Conservation (phyloP, 352 stramenopile species). For the Globisporangium cystogenes region DNA sequence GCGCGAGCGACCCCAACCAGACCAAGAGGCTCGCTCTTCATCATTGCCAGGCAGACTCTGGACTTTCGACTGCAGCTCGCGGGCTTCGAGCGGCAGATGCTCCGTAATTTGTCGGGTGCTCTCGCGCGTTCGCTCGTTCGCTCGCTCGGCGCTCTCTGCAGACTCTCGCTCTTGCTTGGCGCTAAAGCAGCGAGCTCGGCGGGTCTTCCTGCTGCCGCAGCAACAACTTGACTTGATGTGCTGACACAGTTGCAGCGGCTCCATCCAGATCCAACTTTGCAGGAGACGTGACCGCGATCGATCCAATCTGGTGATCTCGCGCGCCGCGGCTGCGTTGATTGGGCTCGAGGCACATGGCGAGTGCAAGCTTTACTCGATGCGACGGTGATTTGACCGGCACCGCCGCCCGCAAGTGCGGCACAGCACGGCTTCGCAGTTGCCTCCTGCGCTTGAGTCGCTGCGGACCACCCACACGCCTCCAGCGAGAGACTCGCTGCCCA, state of each 20-base stretch:
- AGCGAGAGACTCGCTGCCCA: not conserved
- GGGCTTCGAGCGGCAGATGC: too few species aligned
- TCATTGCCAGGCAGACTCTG: too few species aligned
- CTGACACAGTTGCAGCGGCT: not conserved
- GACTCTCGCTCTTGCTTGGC: too few species aligned
- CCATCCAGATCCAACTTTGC: not conserved
- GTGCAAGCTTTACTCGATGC: not conserved
- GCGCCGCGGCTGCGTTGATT: not conserved
- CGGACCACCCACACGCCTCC: not conserved
- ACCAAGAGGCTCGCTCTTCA: too few species aligned
- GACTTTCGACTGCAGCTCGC: too few species aligned
- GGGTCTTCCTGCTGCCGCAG: too few species aligned
- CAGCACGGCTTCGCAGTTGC: not conserved
- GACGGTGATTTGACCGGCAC: not conserved
- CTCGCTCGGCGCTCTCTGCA: too few species aligned
- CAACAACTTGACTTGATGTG: not conserved
- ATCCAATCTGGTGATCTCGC: not conserved
- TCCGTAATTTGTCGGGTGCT: too few species aligned
- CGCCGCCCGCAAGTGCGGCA: too few species aligned
- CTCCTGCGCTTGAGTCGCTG: not conserved
- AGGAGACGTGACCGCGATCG: not conserved
- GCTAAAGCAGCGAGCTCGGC: not conserved
- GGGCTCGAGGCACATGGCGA: not conserved
- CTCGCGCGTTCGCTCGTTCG: too few species aligned
- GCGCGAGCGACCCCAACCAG: too few species aligned